A percentile compares a stretch with the other conserved stretches of the same genome.
Evolutionary conservation across 2,329 filamentous ascomycete species (phyloP).

Genomic region (Microcyclospora pomicola): DNA sequence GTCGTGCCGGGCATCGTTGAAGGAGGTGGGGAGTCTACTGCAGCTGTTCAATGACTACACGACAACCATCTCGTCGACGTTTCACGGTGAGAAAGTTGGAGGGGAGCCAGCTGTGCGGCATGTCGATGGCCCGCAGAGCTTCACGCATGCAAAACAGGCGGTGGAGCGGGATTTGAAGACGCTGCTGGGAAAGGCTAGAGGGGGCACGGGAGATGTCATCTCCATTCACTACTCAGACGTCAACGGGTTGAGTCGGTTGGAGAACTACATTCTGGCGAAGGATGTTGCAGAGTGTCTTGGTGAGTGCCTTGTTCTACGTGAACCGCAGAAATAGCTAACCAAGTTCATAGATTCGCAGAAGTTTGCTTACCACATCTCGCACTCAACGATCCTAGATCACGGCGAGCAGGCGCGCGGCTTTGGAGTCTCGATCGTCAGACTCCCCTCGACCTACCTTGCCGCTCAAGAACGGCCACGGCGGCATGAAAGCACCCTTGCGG

Average conservation of each 20-base stretch:
- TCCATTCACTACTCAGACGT: slow-evolving; percentile 24
- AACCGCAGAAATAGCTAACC: background rate
- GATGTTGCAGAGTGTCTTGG: slow-evolving; percentile 21
- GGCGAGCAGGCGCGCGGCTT: slow-evolving; percentile 19
- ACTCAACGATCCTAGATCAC: slow-evolving; percentile 21
- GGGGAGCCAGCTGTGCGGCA: slow-evolving; percentile 18
- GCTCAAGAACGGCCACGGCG: slow-evolving; percentile 7
- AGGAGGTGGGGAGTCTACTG: slow-evolving; percentile 16
- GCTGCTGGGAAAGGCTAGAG: slow-evolving; percentile 12
- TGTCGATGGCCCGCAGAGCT: slow-evolving; percentile 14
- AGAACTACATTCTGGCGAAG: slow-evolving; percentile 24
- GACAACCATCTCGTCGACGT: slow-evolving; percentile 16
- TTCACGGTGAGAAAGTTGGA: slow-evolving; percentile 19
- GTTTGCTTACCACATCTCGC: slow-evolving; percentile 19
- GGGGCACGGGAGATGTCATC: slow-evolving; percentile 13
- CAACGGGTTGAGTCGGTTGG: slow-evolving; percentile 23
- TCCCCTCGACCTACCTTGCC: slow-evolving; percentile 15
- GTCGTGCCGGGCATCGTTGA: slow-evolving; percentile 14
- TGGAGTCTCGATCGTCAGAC: slow-evolving; percentile 19
- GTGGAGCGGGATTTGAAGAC: slow-evolving; percentile 19
- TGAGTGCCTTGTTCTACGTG: slow-evolving; percentile 4
- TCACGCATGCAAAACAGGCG: slow-evolving; percentile 20
- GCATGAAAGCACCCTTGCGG: background rate
- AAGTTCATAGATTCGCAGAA: slow-evolving; percentile 13
- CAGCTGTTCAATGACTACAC: slow-evolving; percentile 16